These are phyloP conservation scores for Aspergillus sergii DNA, from an alignment of 2,329 filamentous ascomycete species.

Conservation along the genomic window DNA sequence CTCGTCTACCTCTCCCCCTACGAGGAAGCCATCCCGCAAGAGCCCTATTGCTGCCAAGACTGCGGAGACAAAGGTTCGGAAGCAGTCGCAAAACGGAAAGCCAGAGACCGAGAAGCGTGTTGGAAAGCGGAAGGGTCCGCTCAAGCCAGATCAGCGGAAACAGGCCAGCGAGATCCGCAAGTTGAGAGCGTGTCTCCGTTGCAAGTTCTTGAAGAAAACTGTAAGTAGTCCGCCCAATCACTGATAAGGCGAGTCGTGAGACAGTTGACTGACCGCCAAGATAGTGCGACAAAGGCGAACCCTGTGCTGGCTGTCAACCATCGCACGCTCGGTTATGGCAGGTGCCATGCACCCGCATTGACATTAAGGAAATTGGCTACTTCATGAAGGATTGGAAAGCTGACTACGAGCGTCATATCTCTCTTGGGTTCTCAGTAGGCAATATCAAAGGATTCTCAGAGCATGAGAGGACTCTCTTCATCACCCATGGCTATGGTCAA, in stretches of 20 bases:
- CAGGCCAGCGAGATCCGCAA: slow-evolving; percentile 97
- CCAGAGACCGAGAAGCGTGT: slow-evolving; percentile 93
- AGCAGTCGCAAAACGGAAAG: slow-evolving; percentile 71
- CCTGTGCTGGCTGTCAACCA: slow-evolving; percentile 91
- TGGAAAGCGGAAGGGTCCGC: slow-evolving; percentile 83
- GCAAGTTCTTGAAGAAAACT: slow-evolving; percentile 99
- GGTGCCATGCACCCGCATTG: slow-evolving; percentile 94
- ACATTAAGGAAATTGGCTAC: slow-evolving; percentile 97
- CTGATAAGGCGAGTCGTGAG: neutral
- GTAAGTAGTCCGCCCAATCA: slow-evolving; percentile 27
- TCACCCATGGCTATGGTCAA: slow-evolving; percentile 95
- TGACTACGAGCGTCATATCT: slow-evolving; percentile 89
- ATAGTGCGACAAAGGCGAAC: slow-evolving; percentile 89
- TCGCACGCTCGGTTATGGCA: slow-evolving; percentile 96
- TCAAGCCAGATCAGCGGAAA: slow-evolving; percentile 90
- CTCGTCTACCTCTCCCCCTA: slow-evolving; percentile 65
- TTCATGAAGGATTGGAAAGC: slow-evolving; percentile 99
- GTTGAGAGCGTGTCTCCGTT: slow-evolving; percentile 86
- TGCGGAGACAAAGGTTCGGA: slow-evolving; percentile 81
- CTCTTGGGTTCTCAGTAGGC: slow-evolving; percentile 82
- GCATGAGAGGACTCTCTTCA: slow-evolving; percentile 72
- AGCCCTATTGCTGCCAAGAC: slow-evolving; percentile 78
- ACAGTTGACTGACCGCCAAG: neutral
- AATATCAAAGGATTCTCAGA: slow-evolving; percentile 86
- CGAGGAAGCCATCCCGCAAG: slow-evolving; percentile 69